phyloP scores from a whole-genome alignment of 2,329 filamentous ascomycete genomes.

The Microdochium trichocladiopsis region DNA sequence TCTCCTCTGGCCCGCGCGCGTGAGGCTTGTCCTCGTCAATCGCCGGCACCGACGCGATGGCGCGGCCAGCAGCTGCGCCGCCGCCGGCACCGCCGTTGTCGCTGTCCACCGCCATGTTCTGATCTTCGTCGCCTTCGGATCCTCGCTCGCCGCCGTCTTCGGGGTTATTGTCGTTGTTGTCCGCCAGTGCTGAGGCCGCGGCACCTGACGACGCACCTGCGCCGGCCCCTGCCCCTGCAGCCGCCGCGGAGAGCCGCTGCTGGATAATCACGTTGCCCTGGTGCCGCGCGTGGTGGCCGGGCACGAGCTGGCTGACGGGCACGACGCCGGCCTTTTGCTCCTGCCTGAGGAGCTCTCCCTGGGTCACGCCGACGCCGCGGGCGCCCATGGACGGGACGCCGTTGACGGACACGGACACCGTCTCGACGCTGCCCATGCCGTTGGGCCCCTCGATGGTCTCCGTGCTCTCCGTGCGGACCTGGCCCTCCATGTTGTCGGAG shows the following conservation, averaged over 20 bases:
- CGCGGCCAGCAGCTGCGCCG: slow-evolving; percentile 14
- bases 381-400: slow-evolving; percentile 51
- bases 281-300: slow-evolving; percentile 25
- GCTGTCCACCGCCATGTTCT: neutral
- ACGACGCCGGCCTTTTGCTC: slow-evolving; percentile 79
- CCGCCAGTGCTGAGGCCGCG: too few relatives aligned
- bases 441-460: slow-evolving; percentile 78
- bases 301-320: slow-evolving; percentile 54
- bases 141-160: neutral
- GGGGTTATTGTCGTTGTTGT: neutral
- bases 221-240: too few relatives aligned
- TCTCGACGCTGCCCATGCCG: slow-evolving; percentile 72
- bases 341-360: slow-evolving; percentile 79
- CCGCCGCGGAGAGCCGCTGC: slow-evolving; percentile 4
- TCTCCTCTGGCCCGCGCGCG: slow-evolving; percentile 74
- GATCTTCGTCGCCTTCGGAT: neutral
- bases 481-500: slow-evolving; percentile 24
- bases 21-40: slow-evolving; percentile 65
- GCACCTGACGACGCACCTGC: too few relatives aligned
- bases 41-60: slow-evolving; percentile 29
- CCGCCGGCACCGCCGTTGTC: slow-evolving; percentile 19
- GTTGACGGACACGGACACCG: slow-evolving; percentile 70
- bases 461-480: slow-evolving; percentile 66
- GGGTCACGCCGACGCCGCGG: slow-evolving; percentile 56
- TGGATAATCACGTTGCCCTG: slow-evolving; percentile 8